phyloP scores from a whole-genome alignment of 495 filamentous ascomycete genomes.

The Entonaema liquescens region DNA sequence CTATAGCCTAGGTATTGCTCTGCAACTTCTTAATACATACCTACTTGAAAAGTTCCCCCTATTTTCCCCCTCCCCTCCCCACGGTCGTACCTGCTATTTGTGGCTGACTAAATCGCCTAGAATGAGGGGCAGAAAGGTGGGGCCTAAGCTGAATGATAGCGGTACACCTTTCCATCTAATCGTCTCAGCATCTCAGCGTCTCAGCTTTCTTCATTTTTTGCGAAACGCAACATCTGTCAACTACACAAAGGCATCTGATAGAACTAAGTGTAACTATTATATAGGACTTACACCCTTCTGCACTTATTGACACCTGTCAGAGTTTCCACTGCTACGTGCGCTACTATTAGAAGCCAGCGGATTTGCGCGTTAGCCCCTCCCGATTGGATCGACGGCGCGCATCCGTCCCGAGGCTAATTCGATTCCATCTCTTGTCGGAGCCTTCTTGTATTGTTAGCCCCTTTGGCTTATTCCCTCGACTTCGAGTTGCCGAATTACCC shows the following conservation, averaged over 20 bases:
- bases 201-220: conserved; percentile 23
- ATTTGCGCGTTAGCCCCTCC: not conserved
- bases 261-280: not conserved
- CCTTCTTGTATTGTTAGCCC: not conserved
- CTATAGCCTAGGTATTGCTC: too few species aligned
- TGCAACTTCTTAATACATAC: too few species aligned
- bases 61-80: conserved; percentile 10
- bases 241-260: not conserved
- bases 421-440: not conserved
- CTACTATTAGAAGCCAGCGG: conserved; percentile 1
- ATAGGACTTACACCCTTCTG: not conserved
- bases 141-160: conserved; percentile 3
- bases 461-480: not conserved
- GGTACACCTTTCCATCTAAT: conserved; percentile 10
- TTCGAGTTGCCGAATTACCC: not conserved
- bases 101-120: conserved; percentile 25
- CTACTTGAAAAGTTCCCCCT: not conserved
- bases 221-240: conserved; percentile 17
- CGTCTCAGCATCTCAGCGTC: conserved; percentile 26
- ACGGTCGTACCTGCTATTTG: not conserved
- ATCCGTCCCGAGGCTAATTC: conserved; percentile 5
- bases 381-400: conserved; percentile 3
- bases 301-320: not conserved
- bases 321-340: not conserved
- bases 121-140: conserved; percentile 33